Base-by-base conservation (phyloP, 2,329 filamentous ascomycete species). In the Aspergillus ibericus region DNA sequence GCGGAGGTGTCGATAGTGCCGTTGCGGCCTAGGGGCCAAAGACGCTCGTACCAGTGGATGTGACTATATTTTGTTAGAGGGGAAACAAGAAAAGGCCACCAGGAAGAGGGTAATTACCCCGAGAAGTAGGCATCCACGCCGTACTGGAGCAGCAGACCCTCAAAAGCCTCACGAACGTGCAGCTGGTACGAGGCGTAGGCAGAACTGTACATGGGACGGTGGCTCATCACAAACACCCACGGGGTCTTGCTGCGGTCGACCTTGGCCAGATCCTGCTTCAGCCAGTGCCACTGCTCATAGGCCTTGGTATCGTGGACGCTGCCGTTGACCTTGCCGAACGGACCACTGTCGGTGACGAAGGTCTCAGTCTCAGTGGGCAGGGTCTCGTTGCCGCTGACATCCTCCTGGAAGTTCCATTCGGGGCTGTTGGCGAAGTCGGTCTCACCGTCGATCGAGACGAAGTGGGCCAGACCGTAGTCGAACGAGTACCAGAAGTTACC, bases 401-500 rank as follows among this genome's bases (percentile, higher is more conserved):
- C 80, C 3, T 73, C 70, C 4, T 72, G 68, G 60, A 82, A 82
- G 10, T 78, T 74, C 66, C 67, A 80, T 50, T 78, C 74, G 7
- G 81, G 81, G 59, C 75, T 78, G 67, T 80, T 72, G 48, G 80
- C 74, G 62, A 77, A 82, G 66, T 83, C 81, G 36, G 81, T 83
- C 66, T 83, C 81, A 16, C 72, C 75, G 50, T 82, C 72, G 27
- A 83, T 68, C 16, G 76, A 70, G 60, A 83, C 70, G 59, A 83
- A 83, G 65, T 83, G 81, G 2, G 78, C 81, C n/a, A 82, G 71
- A 22, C 81, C 81, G 62, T 83, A 82, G 71, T 83, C 80, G 63
- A 82, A 83, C 1, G 78, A 81, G 70, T 83, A 83, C 81, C 81
- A 83, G 64, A 82, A 80, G 74, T 82, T 83, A 53, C 78, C 73